These are phyloP conservation scores for Coemansia furcata DNA, from an alignment of 192 early-diverging fungal genomes.

Conservation along the genomic window DNA sequence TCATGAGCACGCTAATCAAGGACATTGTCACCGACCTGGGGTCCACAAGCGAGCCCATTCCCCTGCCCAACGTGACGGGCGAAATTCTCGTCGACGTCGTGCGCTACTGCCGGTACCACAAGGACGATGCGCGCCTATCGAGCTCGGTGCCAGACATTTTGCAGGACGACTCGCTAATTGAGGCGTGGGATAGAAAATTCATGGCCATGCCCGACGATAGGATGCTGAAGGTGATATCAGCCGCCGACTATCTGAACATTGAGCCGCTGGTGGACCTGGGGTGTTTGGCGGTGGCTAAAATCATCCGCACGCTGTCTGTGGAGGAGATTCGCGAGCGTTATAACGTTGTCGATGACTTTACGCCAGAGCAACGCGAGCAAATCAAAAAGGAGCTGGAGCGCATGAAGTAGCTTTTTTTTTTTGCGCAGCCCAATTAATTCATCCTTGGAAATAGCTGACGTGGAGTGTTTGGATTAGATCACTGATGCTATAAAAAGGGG, in stretches of 20 bases:
- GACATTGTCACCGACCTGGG: constrained; percentile 74
- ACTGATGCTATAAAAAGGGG: background rate
- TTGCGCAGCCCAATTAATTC: constrained; percentile 8
- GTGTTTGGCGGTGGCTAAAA: constrained; percentile 91
- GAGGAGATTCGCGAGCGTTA: constrained; percentile 89
- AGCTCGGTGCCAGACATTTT: constrained; percentile 23
- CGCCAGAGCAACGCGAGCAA: constrained; percentile 90
- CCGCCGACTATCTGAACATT: constrained; percentile 89
- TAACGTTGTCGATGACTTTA: constrained; percentile 92
- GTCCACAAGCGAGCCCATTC: constrained; percentile 58
- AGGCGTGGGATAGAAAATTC: constrained; percentile 72
- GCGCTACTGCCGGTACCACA: constrained; percentile 75
- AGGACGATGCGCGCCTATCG: constrained; percentile 58
- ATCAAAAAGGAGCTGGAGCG: constrained; percentile 63
- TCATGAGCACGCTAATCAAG: constrained; percentile 68
- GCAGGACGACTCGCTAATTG: constrained; percentile 60
- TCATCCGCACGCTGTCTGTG: constrained; percentile 87
- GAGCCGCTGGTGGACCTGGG: constrained; percentile 89
- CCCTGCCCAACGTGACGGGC: constrained; percentile 67
- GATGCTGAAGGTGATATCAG: constrained; percentile 69
- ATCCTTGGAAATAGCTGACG: background rate
- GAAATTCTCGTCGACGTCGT: constrained; percentile 68
- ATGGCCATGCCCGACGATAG: constrained; percentile 66
- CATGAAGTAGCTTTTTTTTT: constrained; percentile 31
- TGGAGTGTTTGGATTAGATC: background rate